These are phyloP conservation scores for Acephala macrosclerotiorum DNA, from an alignment of 2,329 filamentous ascomycete genomes.

Conservation along the genomic window DNA sequence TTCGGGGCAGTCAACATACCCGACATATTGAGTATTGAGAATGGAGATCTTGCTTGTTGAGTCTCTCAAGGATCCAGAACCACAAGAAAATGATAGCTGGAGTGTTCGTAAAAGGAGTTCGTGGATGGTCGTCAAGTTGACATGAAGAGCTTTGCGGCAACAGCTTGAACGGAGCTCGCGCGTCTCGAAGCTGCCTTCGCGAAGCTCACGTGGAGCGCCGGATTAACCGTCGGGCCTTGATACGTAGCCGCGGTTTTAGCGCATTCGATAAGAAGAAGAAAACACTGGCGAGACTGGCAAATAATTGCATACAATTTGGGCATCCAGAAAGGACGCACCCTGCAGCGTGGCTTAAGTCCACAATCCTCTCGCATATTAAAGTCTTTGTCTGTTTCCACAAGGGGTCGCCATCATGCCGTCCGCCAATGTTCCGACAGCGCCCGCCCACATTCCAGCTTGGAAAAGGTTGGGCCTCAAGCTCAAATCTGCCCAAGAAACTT, in stretches of 20 bases:
- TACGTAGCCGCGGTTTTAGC: neutral
- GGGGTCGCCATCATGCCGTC: slow-evolving; percentile 33
- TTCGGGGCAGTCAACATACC: slow-evolving; percentile 42
- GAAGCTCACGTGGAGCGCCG: neutral
- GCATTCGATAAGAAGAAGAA: neutral
- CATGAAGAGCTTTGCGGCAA: neutral
- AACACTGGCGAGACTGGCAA: neutral
- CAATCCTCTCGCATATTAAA: slow-evolving; percentile 21
- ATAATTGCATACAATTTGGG: neutral
- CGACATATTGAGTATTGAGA: slow-evolving; percentile 45
- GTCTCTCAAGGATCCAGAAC: slow-evolving; percentile 20
- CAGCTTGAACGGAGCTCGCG: neutral
- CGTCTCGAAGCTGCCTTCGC: neutral
- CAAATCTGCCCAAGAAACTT: slow-evolving; percentile 56
- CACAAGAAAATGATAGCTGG: slow-evolving; percentile 7
- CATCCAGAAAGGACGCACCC: slow-evolving; percentile 17
- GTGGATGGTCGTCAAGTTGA: neutral
- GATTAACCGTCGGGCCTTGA: neutral
- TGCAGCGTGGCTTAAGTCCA: slow-evolving; percentile 21
- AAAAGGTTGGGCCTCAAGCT: slow-evolving; percentile 66
- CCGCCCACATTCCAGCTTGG: slow-evolving; percentile 59
- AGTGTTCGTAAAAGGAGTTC: neutral
- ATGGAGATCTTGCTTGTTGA: neutral
- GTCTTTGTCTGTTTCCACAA: slow-evolving; percentile 18
- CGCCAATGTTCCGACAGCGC: slow-evolving; percentile 28